A percentile compares a stretch with the other conserved stretches of the same genome.
Evolutionary conservation across 768 basidiomycete genomes (phyloP).

Genomic region (Calocera viscosa): DNA sequence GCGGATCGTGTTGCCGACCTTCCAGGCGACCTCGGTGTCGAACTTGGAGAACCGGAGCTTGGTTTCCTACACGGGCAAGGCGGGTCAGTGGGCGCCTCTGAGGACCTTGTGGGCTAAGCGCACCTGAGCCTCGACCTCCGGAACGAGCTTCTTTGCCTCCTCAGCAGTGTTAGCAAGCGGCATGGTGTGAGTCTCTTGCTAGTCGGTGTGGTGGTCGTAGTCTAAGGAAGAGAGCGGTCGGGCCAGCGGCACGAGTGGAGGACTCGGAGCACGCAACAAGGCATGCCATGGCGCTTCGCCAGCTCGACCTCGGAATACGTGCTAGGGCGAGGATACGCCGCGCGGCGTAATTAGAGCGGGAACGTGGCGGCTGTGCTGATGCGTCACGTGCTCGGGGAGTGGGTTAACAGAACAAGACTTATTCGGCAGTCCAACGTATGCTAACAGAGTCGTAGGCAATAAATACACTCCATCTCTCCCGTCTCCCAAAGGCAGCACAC

Average conservation of each 20-base stretch:
- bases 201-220: background rate
- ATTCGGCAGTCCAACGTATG: too few relatives aligned
- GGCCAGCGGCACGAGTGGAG: background rate
- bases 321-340: too few relatives aligned
- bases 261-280: background rate
- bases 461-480: too few relatives aligned
- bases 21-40: slow-evolving; percentile 13
- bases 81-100: background rate
- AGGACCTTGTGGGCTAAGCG: background rate
- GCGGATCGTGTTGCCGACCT: slow-evolving; percentile 14
- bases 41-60: slow-evolving; percentile 14
- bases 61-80: slow-evolving; percentile 11
- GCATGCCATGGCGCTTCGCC: too few relatives aligned
- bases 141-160: slow-evolving; percentile 3
- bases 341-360: too few relatives aligned
- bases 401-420: too few relatives aligned
- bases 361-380: too few relatives aligned
- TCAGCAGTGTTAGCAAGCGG: background rate
- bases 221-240: background rate
- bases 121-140: slow-evolving; percentile 4
- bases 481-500: too few relatives aligned
- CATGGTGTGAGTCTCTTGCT: background rate
- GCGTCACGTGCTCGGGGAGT: too few relatives aligned
- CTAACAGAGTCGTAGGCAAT: too few relatives aligned
- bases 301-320: too few relatives aligned